A percentile compares a stretch with the other conserved stretches of the same genome.
These are phyloP conservation scores for Lachnellula occidentalis DNA, from an alignment of 2,329 filamentous ascomycete species.

Conservation along the genomic window DNA sequence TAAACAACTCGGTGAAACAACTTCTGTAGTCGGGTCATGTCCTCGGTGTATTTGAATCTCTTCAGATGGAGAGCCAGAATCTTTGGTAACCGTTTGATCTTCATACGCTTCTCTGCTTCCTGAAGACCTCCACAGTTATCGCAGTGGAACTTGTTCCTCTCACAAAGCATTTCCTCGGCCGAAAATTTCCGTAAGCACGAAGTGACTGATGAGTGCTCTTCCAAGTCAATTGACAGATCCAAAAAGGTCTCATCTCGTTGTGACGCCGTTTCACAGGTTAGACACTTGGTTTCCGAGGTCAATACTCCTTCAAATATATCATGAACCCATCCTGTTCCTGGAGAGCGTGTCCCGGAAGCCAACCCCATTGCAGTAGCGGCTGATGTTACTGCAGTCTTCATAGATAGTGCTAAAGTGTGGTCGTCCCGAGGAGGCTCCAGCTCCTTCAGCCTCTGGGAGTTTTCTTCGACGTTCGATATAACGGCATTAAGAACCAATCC, in stretches of 20 bases:
- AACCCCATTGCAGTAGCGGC: constrained; percentile 35
- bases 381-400: constrained; percentile 41
- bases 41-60: constrained; percentile 97
- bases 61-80: constrained; percentile 91
- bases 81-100: constrained; percentile 89
- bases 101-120: constrained; percentile 98
- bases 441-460: constrained; percentile 60
- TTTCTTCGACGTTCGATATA: constrained; percentile 87
- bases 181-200: constrained; percentile 95
- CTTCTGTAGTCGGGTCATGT: constrained; percentile 88
- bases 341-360: constrained; percentile 41
- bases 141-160: constrained; percentile 98
- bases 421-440: constrained; percentile 38
- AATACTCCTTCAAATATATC: constrained; percentile 93
- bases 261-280: constrained; percentile 93
- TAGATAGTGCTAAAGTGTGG: constrained; percentile 46
- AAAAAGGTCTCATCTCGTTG: constrained; percentile 94
- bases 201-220: constrained; percentile 92
- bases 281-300: constrained; percentile 91
- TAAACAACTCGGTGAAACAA: constrained; percentile 96
- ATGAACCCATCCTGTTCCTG: constrained; percentile 83
- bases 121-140: constrained; percentile 95
- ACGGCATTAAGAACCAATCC: constrained; percentile 94
- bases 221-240: constrained; percentile 91
- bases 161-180: constrained; percentile 96